These are phyloP conservation scores for Terana coerulea DNA, from an alignment of 768 basidiomycete genomes.

Conservation along the genomic window DNA sequence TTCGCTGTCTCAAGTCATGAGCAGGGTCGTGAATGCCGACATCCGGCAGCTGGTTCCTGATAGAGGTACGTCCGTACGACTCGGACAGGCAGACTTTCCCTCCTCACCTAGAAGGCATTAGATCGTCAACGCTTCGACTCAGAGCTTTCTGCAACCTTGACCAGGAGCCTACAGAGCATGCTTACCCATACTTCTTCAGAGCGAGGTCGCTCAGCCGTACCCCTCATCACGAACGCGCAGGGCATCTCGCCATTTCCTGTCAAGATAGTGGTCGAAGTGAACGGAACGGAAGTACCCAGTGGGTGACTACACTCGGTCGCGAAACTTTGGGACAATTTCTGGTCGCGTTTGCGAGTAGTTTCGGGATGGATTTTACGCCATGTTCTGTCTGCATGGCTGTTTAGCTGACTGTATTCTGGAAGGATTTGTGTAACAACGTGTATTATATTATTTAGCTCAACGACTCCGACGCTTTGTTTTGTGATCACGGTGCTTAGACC, in stretches of 20 bases:
- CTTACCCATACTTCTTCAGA: slow-evolving; percentile 78
- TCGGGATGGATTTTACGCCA: not conserved
- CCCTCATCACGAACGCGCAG: slow-evolving; percentile 65
- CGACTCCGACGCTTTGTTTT: too few relatives aligned
- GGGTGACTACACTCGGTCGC: slow-evolving; percentile 26
- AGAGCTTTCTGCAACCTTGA: slow-evolving; percentile 57
- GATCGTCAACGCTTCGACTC: slow-evolving; percentile 51
- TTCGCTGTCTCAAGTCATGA: not conserved
- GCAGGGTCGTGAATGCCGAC: slow-evolving; percentile 78
- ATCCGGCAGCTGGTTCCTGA: slow-evolving; percentile 68
- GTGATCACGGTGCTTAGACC: too few relatives aligned
- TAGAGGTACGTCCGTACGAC: slow-evolving; percentile 38
- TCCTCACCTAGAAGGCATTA: slow-evolving; percentile 31
- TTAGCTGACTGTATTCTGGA: not conserved
- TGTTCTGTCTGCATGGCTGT: not conserved
- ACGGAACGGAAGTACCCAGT: slow-evolving; percentile 55
- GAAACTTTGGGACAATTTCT: not conserved
- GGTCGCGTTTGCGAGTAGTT: not conserved
- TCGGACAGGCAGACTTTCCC: not conserved
- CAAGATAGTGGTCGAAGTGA: slow-evolving; percentile 63
- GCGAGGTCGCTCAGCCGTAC: slow-evolving; percentile 67
- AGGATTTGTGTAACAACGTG: not conserved
- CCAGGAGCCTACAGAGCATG: slow-evolving; percentile 66
- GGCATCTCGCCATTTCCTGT: slow-evolving; percentile 83
- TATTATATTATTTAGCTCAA: not conserved